Base-by-base conservation (phyloP, 192 early-diverging fungal species). In the Coemansia sp. region DNA sequence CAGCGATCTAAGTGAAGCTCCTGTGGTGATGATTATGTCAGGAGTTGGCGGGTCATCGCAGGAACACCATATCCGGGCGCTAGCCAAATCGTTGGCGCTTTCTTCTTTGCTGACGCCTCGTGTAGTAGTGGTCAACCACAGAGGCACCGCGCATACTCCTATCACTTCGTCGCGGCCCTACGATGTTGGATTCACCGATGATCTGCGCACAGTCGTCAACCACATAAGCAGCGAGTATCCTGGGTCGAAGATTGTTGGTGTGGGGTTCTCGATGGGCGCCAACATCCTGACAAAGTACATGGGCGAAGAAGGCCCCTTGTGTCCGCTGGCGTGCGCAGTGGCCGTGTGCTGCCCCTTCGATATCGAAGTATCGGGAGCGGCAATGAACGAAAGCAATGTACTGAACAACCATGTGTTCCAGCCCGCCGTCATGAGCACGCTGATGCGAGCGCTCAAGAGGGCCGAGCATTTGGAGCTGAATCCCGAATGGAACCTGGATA, bases 41-140 rank as follows among this genome's bases (percentile, higher is more conserved):
- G 94, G 95, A 2, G 79, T 96, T n/a, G 95, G 94, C 21, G 96
- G 96, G 21, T 93, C 93, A 35, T 91, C 90, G n/a, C 88, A 93
- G 67, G 95, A 96, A 64, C 84, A 88, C 31, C 95, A 96, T 67
- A 86, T 98, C 20, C 85, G 89, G 2, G 86, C 86, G 13, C 40
- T 95, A 58, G 84, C 91, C 20, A 84, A 90, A 65, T 57, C 68
- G 29, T 80, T 92, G 69, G 86, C 83, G 0, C 61, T 42, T 26
- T 10, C 43, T 5, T 15, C 2, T 40, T 57, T 65, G 4, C 61
- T 71, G 21, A 79, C 82, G 13, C 89, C 89, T 62, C 82, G 86
- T 20, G 85, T 85, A 7, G 93, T 91, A 0, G 93, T 96, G 15
- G 79, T 90, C 52, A 98, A 98, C 84, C 87, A 87, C 59, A 84